These are phyloP conservation scores for Monosporascus sp. DNA, from an alignment of 2,329 filamentous ascomycete genomes.

Conservation along the genomic window DNA sequence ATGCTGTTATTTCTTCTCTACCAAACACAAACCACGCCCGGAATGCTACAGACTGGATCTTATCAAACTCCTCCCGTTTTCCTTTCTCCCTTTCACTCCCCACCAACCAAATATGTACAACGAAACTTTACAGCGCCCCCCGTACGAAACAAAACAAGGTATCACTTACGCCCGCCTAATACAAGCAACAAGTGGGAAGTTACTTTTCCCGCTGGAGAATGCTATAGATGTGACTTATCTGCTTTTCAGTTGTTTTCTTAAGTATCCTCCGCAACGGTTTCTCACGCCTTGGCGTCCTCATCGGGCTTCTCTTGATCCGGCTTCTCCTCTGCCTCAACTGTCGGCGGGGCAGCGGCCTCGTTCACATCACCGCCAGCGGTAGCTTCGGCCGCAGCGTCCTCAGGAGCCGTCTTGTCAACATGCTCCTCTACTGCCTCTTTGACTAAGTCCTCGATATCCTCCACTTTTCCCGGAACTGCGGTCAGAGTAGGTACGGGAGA, in stretches of 20 bases:
- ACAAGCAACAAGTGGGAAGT: conserved; percentile 9
- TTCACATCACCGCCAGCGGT: background rate
- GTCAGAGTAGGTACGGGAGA: conserved; percentile 6
- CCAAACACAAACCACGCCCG: too few relatives aligned
- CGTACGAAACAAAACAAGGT: conserved; percentile 12
- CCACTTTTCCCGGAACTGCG: conserved; percentile 17
- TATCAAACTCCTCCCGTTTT: background rate
- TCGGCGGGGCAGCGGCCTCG: background rate
- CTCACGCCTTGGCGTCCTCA: conserved; percentile 2
- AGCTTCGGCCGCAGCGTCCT: conserved; percentile 5
- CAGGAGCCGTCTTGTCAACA: background rate
- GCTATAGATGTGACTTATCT: background rate
- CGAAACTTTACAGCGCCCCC: too few relatives aligned
- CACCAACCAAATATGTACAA: too few relatives aligned
- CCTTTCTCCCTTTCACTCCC: background rate
- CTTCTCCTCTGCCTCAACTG: conserved; percentile 1
- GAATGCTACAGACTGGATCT: too few relatives aligned
- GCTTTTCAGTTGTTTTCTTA: background rate
- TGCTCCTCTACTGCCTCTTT: conserved; percentile 11
- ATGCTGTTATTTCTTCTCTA: too few relatives aligned
- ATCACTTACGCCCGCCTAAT: conserved; percentile 20
- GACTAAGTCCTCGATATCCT: conserved; percentile 23
- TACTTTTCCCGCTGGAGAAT: background rate
- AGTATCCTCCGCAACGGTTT: background rate
- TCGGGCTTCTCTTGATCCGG: conserved; percentile 2